phyloP scores from a whole-genome alignment of 2,329 filamentous ascomycete species.

The Phyllosticta citriasiana region DNA sequence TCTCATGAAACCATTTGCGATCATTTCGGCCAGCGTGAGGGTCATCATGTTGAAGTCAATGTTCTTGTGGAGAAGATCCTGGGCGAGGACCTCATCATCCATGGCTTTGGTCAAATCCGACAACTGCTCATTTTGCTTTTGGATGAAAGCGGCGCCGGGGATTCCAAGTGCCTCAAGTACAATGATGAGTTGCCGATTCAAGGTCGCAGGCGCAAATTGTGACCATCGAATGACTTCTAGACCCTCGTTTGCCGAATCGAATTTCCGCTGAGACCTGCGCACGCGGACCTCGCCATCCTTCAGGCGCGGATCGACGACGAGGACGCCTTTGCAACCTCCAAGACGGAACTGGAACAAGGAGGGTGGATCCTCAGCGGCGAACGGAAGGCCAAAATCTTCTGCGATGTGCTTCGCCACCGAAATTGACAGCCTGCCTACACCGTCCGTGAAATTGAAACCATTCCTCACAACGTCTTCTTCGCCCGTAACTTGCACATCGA shows the following conservation, averaged over 20 bases:
- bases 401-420: slow-evolving; percentile 66
- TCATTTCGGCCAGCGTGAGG: slow-evolving; percentile 61
- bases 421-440: slow-evolving; percentile 82
- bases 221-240: slow-evolving; percentile 83
- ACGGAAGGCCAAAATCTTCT: slow-evolving; percentile 54
- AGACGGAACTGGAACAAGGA: slow-evolving; percentile 88
- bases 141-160: slow-evolving; percentile 52
- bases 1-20: slow-evolving; percentile 69
- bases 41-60: slow-evolving; percentile 82
- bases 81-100: slow-evolving; percentile 52
- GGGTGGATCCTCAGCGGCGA: slow-evolving; percentile 47
- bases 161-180: slow-evolving; percentile 76
- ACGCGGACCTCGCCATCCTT: slow-evolving; percentile 61
- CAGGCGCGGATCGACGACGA: slow-evolving; percentile 56
- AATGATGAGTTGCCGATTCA: slow-evolving; percentile 84
- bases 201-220: slow-evolving; percentile 61
- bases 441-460: slow-evolving; percentile 73
- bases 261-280: slow-evolving; percentile 81
- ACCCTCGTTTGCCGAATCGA: slow-evolving; percentile 57
- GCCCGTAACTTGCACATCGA: slow-evolving; percentile 44
- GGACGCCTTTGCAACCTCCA: slow-evolving; percentile 83
- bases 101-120: slow-evolving; percentile 60
- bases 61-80: slow-evolving; percentile 59
- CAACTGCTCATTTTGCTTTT: slow-evolving; percentile 60
- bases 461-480: slow-evolving; percentile 63